These are phyloP conservation scores for Luzula sylvatica DNA, from an alignment of 176 grass and related monocot genomes.

Conservation along the genomic window DNA sequence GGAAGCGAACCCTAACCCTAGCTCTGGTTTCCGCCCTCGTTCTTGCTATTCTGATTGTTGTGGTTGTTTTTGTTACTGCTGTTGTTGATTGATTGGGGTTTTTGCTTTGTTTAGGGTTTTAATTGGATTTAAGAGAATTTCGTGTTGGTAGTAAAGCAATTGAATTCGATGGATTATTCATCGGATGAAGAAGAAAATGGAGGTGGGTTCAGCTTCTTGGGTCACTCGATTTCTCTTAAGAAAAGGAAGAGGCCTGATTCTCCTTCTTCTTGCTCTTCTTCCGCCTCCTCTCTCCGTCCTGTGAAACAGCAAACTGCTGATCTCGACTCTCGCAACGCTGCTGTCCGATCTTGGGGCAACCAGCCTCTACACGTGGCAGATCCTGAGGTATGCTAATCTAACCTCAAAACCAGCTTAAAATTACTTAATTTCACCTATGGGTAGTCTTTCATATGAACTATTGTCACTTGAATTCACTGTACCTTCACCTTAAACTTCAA, in stretches of 20 bases:
- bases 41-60: slow-evolving; percentile 21
- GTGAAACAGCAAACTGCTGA: not conserved
- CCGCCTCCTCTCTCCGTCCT: slow-evolving; percentile 14
- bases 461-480: too few relatives aligned
- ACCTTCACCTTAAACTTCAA: too few relatives aligned
- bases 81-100: slow-evolving; percentile 5
- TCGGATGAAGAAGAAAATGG: slow-evolving; percentile 27
- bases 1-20: slow-evolving; percentile 2
- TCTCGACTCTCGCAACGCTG: slow-evolving; percentile 16
- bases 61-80: slow-evolving; percentile 17
- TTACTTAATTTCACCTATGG: too few relatives aligned
- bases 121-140: not conserved
- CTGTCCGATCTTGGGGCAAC: slow-evolving; percentile 26
- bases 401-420: not conserved
- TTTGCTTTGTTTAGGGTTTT: not conserved
- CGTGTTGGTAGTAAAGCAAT: slow-evolving; percentile 1
- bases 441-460: too few relatives aligned
- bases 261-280: slow-evolving; percentile 27
- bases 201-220: slow-evolving; percentile 23
- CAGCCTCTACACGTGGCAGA: slow-evolving; percentile 21
- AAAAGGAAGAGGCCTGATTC: slow-evolving; percentile 23
- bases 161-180: slow-evolving; percentile 18
- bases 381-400: slow-evolving; percentile 13
- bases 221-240: slow-evolving; percentile 27
- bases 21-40: slow-evolving; percentile 3